phyloP scores from a whole-genome alignment of 2,329 filamentous ascomycete species.

The Hypoxylon sp. region DNA sequence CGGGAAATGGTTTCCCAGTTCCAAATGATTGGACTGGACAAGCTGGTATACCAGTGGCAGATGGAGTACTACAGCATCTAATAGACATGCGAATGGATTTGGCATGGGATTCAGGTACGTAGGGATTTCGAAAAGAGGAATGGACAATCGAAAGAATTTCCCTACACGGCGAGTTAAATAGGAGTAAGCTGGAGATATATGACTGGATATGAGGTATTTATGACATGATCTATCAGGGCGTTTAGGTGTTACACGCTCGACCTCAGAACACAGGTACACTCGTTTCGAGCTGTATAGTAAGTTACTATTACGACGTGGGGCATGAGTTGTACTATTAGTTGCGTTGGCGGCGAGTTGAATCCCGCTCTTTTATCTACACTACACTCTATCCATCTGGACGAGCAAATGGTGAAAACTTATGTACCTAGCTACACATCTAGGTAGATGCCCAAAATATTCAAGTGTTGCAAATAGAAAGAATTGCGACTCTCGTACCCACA shows the following conservation, averaged over 20 bases:
- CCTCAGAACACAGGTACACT: constrained; percentile 17
- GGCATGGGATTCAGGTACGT: constrained; percentile 61
- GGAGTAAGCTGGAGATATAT: constrained; percentile 10
- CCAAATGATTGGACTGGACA: constrained; percentile 63
- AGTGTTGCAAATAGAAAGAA: not conserved
- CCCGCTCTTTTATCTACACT: constrained; percentile 17
- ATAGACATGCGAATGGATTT: constrained; percentile 73
- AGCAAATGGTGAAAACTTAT: constrained; percentile 19
- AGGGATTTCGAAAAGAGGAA: constrained; percentile 12
- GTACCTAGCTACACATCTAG: constrained; percentile 1
- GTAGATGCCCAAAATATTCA: constrained; percentile 13
- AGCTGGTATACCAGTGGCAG: constrained; percentile 67
- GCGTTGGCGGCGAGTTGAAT: constrained; percentile 32
- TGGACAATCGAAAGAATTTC: not conserved
- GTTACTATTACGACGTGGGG: constrained; percentile 18
- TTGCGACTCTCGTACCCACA: not conserved
- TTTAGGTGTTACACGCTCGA: constrained; percentile 20
- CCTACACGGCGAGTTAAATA: constrained; percentile 9
- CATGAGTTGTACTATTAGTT: constrained; percentile 33
- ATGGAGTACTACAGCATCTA: constrained; percentile 70
- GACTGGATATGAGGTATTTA: constrained; percentile 15
- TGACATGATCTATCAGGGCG: constrained; percentile 23
- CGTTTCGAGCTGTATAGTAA: constrained; percentile 27
- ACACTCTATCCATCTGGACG: constrained; percentile 28
- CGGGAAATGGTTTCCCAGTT: constrained; percentile 61